These are phyloP conservation scores for Pyrenophora tritici-repentis DNA, from an alignment of 2,329 filamentous ascomycete species.

Conservation along the genomic window DNA sequence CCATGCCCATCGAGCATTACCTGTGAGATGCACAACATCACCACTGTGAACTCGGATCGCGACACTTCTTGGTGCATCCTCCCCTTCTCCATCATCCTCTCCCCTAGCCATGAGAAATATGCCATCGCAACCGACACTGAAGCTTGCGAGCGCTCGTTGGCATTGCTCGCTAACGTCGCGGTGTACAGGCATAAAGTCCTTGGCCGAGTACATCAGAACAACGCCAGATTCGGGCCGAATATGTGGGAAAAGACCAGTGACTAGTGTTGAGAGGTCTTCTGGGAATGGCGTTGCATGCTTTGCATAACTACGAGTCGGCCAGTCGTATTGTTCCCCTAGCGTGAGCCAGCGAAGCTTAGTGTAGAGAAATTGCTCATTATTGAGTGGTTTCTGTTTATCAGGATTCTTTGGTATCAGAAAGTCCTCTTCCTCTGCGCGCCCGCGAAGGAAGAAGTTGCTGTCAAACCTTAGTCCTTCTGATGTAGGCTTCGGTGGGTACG, in stretches of 20 bases:
- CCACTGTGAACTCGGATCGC: constrained; percentile 70
- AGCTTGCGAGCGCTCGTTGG: constrained; percentile 78
- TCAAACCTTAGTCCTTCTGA: constrained; percentile 29
- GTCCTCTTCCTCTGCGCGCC: constrained; percentile 32
- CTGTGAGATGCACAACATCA: constrained; percentile 87
- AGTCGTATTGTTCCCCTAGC: constrained; percentile 94
- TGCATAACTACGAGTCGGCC: constrained; percentile 87
- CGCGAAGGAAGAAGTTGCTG: constrained; percentile 42
- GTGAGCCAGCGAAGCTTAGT: constrained; percentile 92
- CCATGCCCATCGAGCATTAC: constrained; percentile 85
- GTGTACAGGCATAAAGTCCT: constrained; percentile 91
- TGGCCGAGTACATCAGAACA: constrained; percentile 87
- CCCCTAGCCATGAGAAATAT: constrained; percentile 74
- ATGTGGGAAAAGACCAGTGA: constrained; percentile 75
- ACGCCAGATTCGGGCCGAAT: constrained; percentile 88
- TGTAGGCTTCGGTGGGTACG: constrained; percentile 58
- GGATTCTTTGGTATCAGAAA: constrained; percentile 66
- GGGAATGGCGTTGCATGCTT: constrained; percentile 73
- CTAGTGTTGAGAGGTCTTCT: constrained; percentile 69
- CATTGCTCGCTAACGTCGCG: constrained; percentile 91
- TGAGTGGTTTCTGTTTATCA: constrained; percentile 72
- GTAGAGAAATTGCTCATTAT: constrained; percentile 72
- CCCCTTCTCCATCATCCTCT: constrained; percentile 43
- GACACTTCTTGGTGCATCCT: constrained; percentile 37
- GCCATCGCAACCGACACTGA: constrained; percentile 89